These are phyloP conservation scores for Acacia crassicarpa DNA, from an alignment of 306 rosid species.

Conservation along the genomic window DNA sequence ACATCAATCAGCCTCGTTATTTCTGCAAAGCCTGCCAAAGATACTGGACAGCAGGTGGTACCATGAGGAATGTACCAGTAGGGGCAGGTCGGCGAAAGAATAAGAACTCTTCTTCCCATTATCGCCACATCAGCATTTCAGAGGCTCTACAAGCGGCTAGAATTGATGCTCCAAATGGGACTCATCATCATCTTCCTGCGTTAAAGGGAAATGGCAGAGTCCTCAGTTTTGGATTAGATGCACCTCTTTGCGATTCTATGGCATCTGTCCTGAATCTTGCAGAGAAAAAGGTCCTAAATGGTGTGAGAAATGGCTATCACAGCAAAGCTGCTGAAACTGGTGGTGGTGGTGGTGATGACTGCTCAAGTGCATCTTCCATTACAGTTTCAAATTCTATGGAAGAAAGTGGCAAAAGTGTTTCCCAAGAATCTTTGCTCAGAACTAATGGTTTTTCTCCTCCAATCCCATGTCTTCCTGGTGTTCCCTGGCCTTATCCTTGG, in stretches of 20 bases:
- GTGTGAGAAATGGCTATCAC: constrained; percentile 48
- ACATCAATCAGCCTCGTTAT: constrained; percentile 85
- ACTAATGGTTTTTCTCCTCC: constrained; percentile 59
- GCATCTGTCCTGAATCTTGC: constrained; percentile 52
- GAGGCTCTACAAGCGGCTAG: constrained; percentile 80
- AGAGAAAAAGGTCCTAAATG: constrained; percentile 51
- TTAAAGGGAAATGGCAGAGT: constrained; percentile 60
- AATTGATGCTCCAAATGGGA: constrained; percentile 55
- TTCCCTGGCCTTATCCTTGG: constrained; percentile 91
- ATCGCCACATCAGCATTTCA: constrained; percentile 62
- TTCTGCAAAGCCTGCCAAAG: constrained; percentile 96
- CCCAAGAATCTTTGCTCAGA: constrained; percentile 41
- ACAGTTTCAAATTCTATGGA: constrained; percentile 52
- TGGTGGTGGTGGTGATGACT: constrained; percentile 57
- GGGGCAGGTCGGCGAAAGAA: constrained; percentile 93
- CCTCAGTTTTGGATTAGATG: constrained; percentile 69
- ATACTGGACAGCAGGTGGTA: constrained; percentile 96
- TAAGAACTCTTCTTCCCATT: constrained; percentile 69
- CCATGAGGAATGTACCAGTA: constrained; percentile 92
- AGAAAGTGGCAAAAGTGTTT: constrained; percentile 41
- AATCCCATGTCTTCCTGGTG: constrained; percentile 64
- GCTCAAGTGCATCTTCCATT: constrained; percentile 56
- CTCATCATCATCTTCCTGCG: constrained; percentile 40
- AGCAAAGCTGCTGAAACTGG: constrained; percentile 50
- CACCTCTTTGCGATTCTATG: constrained; percentile 64